phyloP scores from a whole-genome alignment of 2,329 filamentous ascomycete genomes.

The Cercospora zeina region DNA sequence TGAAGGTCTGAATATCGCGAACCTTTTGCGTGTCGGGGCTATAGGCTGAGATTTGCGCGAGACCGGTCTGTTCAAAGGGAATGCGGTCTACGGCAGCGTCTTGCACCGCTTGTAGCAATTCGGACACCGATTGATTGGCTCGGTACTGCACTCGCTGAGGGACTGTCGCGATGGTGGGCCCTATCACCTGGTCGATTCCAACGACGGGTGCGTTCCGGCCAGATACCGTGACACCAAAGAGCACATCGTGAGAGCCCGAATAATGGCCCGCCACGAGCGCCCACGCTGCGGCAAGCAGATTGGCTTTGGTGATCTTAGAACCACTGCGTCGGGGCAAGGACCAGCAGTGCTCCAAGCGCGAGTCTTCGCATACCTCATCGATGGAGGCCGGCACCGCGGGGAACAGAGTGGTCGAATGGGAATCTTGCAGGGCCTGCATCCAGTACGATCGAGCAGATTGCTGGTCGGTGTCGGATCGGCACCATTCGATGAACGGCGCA shows the following conservation, averaged over 20 bases:
- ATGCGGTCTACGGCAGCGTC: conserved; percentile 12
- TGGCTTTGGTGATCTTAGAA: conserved; percentile 9
- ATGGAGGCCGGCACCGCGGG: conserved; percentile 37
- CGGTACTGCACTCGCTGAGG: background rate
- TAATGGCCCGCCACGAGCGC: conserved; percentile 5
- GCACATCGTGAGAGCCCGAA: conserved; percentile 11
- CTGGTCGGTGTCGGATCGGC: background rate
- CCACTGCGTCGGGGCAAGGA: background rate
- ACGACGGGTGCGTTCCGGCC: conserved; percentile 30
- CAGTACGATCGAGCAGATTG: background rate
- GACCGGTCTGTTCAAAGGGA: conserved; percentile 17
- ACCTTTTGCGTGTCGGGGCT: conserved; percentile 36
- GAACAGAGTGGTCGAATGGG: conserved; percentile 25
- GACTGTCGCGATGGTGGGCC: conserved; percentile 10
- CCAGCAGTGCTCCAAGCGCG: conserved; percentile 7
- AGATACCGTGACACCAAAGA: conserved; percentile 17
- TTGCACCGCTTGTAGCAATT: conserved; percentile 12
- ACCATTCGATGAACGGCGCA: background rate
- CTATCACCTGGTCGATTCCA: conserved; percentile 6
- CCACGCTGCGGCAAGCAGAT: conserved; percentile 16
- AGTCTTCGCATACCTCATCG: conserved; percentile 23
- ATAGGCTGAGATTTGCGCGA: background rate
- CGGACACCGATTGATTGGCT: background rate
- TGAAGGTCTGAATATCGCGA: conserved; percentile 57
- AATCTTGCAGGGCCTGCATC: background rate